Percentiles rank a stretch among this genome's conserved stretches.
Conservation (phyloP, 257 asterid genomes). For the Anisodus acutangulus region DNA sequence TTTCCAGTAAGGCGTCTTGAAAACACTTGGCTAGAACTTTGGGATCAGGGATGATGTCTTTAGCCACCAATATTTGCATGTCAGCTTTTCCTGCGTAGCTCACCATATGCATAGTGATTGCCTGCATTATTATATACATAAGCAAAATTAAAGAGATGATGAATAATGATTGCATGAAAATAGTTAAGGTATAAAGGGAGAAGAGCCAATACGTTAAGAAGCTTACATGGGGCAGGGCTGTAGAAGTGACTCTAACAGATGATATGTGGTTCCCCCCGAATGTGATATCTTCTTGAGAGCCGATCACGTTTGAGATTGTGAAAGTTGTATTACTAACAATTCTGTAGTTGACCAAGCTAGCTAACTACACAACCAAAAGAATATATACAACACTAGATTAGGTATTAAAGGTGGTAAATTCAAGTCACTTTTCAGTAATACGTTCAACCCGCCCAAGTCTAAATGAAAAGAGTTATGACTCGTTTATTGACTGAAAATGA, state of each 20-base stretch:
- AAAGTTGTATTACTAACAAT: slow-evolving; percentile 69
- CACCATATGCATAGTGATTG: slow-evolving; percentile 78
- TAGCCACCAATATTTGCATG: slow-evolving; percentile 76
- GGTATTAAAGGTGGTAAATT: too few species aligned
- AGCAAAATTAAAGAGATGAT: neutral
- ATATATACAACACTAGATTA: neutral
- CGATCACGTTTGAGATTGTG: slow-evolving; percentile 69
- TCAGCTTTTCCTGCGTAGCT: slow-evolving; percentile 77
- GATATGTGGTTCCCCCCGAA: slow-evolving; percentile 56
- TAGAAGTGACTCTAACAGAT: slow-evolving; percentile 53
- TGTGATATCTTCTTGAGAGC: slow-evolving; percentile 63
- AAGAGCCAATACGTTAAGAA: neutral
- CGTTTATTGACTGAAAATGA: too few species aligned
- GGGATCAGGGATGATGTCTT: slow-evolving; percentile 72
- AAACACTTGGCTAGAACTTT: slow-evolving; percentile 68
- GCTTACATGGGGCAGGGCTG: slow-evolving; percentile 75
- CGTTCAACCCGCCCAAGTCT: too few species aligned
- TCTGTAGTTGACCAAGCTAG: slow-evolving; percentile 63
- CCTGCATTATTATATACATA: slow-evolving; percentile 44
- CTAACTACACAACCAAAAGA: slow-evolving; percentile 43
- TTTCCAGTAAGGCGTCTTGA: slow-evolving; percentile 60
- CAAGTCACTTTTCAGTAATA: too few species aligned
- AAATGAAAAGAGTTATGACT: neutral
- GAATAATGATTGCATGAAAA: too few species aligned
- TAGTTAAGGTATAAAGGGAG: too few species aligned